Conservation (phyloP, 345 rosid species). For the Geranium rotundifolium region DNA sequence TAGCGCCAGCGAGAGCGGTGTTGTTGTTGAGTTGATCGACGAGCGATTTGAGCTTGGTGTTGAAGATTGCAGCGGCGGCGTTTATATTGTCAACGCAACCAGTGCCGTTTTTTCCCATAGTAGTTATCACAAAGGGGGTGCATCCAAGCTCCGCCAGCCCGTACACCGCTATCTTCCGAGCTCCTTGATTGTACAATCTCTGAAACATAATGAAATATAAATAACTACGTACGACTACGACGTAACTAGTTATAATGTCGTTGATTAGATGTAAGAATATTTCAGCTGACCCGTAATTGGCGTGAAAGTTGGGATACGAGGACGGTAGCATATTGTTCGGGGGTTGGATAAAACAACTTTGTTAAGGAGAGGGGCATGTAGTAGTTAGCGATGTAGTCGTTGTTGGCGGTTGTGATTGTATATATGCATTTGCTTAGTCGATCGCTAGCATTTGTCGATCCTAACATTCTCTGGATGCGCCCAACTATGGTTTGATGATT, state of each 20-base stretch:
- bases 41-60: not conserved
- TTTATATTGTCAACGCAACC: not conserved
- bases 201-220: not conserved
- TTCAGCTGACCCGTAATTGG: not conserved
- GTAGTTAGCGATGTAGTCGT: not conserved
- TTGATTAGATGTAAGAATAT: too few species aligned
- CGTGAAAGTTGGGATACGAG: not conserved
- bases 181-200: not conserved
- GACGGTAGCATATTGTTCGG: not conserved
- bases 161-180: not conserved
- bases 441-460: not conserved
- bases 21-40: not conserved
- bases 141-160: not conserved
- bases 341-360: not conserved
- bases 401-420: not conserved
- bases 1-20: not conserved
- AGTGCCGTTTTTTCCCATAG: not conserved
- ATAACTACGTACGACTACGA: too few species aligned
- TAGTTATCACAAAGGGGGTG: not conserved
- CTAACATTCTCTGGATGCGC: not conserved
- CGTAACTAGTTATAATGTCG: too few species aligned
- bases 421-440: not conserved
- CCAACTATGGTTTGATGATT: not conserved
- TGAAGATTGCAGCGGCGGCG: not conserved
- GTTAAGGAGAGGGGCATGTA: not conserved